Evolutionary conservation across 164 flowering plant species (phyloP), one percentile per base, ranked within the genome.

Genomic region (Berberis vulgaris): DNA sequence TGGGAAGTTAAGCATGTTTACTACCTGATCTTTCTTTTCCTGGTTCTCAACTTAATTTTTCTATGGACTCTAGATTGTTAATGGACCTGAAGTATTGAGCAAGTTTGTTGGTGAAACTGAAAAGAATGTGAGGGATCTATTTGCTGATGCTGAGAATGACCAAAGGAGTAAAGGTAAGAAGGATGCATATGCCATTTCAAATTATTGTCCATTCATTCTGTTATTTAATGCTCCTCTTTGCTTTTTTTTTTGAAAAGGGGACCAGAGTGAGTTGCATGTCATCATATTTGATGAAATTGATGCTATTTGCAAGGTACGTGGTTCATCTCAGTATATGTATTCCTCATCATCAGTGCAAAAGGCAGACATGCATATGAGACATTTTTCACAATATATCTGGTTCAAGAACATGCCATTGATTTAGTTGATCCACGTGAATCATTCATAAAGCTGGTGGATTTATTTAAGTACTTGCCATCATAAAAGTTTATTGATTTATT

Each of bases 261-360:
- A 86, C 67, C 73, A 84, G 74, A 86, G 91, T 71, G 91, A 80
- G 38, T 64, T 84, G 80, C 91, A 86, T 78, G 85, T 86, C 49
- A 84, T 86, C 72, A 86, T 86, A 26, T 84, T 86, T 77, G 91
- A 86, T 78, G 91, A 86, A 74, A 86, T 86, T 73, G 88, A 86
- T 78, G 91, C 91, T 58, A 84, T 86, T 54, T 84, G 91, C 70
- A 84, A 84, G 89, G 89, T 85, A 71, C 7, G 75, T 44, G 47
- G 45, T 62, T 39, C 26, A 26, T 26, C 26, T 26, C 26, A 26
- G 26, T 26, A 26, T 26, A 26, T 26, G 26, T 26, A 26, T 26
- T 26, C 26, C 26, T 26, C 26, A 26, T 26, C 26, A 26, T 26
- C 26, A 26, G 26, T 26, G 26, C 26, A 26, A 26, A 26, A 26